Evolutionary conservation across 495 filamentous ascomycete genomes (phyloP).

Genomic region (Penicillium crystallinum): DNA sequence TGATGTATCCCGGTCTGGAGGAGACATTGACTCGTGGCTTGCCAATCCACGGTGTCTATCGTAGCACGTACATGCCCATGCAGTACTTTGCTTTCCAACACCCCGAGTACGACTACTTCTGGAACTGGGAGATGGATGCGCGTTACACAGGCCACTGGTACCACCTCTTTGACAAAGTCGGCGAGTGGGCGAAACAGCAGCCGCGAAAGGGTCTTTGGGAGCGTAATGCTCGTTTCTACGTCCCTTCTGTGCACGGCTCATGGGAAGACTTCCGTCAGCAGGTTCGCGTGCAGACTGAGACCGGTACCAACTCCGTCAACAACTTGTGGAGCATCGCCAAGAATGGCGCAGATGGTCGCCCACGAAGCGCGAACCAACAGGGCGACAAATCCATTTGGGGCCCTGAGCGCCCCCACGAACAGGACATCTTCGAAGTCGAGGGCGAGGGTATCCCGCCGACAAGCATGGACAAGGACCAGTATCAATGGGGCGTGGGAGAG

Average conservation of each 20-base stretch:
- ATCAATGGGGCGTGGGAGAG: slow-evolving; percentile 85
- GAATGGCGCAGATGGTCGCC: slow-evolving; percentile 30
- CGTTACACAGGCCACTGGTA: slow-evolving; percentile 97
- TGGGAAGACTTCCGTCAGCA: slow-evolving; percentile 94
- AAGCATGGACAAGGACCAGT: slow-evolving; percentile 70
- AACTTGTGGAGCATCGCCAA: slow-evolving; percentile 59
- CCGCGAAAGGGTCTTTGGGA: slow-evolving; percentile 93
- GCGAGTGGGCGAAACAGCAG: slow-evolving; percentile 72
- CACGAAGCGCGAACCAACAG: slow-evolving; percentile 42
- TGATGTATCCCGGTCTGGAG: slow-evolving; percentile 76
- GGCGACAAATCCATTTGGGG: slow-evolving; percentile 80
- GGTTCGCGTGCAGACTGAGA: slow-evolving; percentile 84
- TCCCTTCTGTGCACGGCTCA: slow-evolving; percentile 78
- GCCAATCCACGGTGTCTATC: slow-evolving; percentile 85
- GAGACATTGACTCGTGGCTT: slow-evolving; percentile 69
- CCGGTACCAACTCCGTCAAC: slow-evolving; percentile 66
- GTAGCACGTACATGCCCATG: slow-evolving; percentile 86
- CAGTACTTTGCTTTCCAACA: slow-evolving; percentile 88
- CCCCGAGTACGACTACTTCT: slow-evolving; percentile 91
- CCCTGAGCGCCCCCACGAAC: slow-evolving; percentile 61
- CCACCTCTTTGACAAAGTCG: slow-evolving; percentile 73
- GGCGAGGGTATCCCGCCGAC: slow-evolving; percentile 66
- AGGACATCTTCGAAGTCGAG: slow-evolving; percentile 64
- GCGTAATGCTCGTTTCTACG: slow-evolving; percentile 83
- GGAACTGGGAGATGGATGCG: slow-evolving; percentile 99